Conservation (phyloP, 805 yeast genomes). For the Sungouiella thailandica region DNA sequence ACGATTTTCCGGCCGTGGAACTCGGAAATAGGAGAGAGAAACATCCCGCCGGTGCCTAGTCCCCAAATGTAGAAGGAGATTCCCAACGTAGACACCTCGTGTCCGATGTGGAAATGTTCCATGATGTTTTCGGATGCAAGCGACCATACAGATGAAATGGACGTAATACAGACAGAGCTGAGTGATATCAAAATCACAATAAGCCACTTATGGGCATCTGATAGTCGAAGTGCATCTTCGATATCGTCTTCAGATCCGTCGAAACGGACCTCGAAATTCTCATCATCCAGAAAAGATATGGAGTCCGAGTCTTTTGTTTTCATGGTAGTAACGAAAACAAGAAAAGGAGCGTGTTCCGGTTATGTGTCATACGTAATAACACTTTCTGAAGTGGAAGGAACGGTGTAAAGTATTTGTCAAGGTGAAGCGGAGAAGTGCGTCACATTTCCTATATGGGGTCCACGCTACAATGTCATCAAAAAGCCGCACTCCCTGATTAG, state of each 20-base stretch:
- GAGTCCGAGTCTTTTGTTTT: too few relatives aligned
- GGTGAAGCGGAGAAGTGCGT: too few relatives aligned
- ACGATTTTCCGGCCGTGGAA: conserved; percentile 55
- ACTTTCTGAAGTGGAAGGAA: too few relatives aligned
- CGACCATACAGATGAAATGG: conserved; percentile 27
- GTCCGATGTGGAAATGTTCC: conserved; percentile 19
- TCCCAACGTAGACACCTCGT: conserved; percentile 23
- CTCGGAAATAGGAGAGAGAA: conserved; percentile 59
- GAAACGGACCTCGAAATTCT: conserved; percentile 15
- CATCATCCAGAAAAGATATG: too few relatives aligned
- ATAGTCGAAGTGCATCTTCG: conserved; percentile 21
- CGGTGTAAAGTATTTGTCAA: too few relatives aligned
- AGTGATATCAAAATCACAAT: conserved; percentile 19
- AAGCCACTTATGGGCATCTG: conserved; percentile 22
- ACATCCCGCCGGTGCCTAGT: conserved; percentile 26
- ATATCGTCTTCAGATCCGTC: conserved; percentile 21
- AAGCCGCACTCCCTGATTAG: too few relatives aligned
- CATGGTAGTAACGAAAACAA: too few relatives aligned
- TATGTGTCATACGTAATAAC: too few relatives aligned
- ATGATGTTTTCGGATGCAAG: conserved; percentile 20
- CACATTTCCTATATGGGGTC: too few relatives aligned
- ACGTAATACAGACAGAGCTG: conserved; percentile 23
- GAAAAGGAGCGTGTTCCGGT: too few relatives aligned
- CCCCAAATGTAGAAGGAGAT: conserved; percentile 25
- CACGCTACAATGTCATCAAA: too few relatives aligned